These are phyloP conservation scores for Neurospora crassa DNA, from an alignment of 2,329 filamentous ascomycete species.

Conservation along the genomic window DNA sequence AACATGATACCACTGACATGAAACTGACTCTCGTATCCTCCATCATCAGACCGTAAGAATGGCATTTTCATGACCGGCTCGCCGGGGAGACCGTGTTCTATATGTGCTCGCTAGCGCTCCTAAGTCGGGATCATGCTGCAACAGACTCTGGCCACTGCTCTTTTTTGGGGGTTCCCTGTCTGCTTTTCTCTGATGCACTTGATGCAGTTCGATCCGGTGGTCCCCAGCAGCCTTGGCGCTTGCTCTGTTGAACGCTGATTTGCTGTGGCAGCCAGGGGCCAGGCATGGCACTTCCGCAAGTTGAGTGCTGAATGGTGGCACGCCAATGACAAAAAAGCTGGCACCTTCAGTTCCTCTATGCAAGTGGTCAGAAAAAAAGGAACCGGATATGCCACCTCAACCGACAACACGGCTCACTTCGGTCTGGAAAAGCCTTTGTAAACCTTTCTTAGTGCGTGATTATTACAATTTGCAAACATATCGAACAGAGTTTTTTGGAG, in stretches of 20 bases:
- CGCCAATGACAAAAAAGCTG: no score
- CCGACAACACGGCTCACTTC: no score
- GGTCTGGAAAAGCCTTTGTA: no score
- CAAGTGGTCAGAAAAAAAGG: no score
- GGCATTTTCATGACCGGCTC: background rate
- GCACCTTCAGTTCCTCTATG: no score
- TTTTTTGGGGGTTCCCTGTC: background rate
- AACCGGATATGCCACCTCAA: no score
- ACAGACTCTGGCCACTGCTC: background rate
- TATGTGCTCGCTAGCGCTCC: background rate
- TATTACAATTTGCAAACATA: no score
- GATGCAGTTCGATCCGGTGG: background rate
- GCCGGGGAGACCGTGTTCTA: background rate
- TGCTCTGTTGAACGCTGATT: background rate
- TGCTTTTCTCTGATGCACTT: background rate
- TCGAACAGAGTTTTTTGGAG: no score
- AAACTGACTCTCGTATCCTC: background rate
- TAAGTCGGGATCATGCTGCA: background rate
- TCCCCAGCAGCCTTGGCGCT: background rate
- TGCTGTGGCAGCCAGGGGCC: background rate
- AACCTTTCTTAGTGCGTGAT: no score
- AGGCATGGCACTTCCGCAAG: background rate
- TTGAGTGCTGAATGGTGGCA: background rate
- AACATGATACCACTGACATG: background rate
- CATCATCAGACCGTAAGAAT: background rate